Evolutionary conservation across 352 stramenopile species (phyloP).

Genomic region (Globisporangium heterothallicum): DNA sequence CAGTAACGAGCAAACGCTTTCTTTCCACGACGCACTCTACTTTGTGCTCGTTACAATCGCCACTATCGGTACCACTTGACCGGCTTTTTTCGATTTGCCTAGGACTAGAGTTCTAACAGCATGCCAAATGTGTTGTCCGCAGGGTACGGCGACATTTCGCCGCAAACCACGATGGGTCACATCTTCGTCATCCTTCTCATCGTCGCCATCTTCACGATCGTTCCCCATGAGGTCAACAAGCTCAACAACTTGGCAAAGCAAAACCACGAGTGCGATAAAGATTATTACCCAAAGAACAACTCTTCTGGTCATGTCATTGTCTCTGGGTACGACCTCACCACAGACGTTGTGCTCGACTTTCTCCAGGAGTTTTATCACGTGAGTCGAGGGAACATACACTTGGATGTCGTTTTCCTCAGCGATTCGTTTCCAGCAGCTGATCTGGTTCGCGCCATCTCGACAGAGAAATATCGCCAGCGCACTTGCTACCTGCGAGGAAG

Average conservation of each 20-base stretch:
- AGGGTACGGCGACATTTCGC: conserved; percentile 69
- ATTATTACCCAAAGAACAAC: conserved; percentile 28
- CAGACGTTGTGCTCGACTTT: conserved; percentile 46
- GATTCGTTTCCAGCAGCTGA: conserved; percentile 30
- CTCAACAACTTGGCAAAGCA: conserved; percentile 57
- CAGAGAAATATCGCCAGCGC: conserved; percentile 38
- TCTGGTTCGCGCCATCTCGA: conserved; percentile 33
- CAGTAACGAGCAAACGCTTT: conserved; percentile 27
- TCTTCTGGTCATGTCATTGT: conserved; percentile 61
- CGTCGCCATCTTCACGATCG: conserved; percentile 58
- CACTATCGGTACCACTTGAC: conserved; percentile 46
- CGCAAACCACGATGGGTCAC: conserved; percentile 43
- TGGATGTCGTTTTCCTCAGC: conserved; percentile 65
- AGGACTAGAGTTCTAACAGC: no score
- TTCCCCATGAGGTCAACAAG: conserved; percentile 53
- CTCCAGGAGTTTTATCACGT: conserved; percentile 70
- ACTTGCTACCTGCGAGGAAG: conserved; percentile 50
- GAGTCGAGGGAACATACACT: conserved; percentile 46
- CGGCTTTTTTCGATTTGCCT: not conserved
- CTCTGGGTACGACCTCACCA: conserved; percentile 36
- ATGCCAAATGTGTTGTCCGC: not conserved
- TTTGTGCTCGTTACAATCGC: conserved; percentile 71
- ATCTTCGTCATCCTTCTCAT: conserved; percentile 70
- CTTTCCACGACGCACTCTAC: conserved; percentile 66
- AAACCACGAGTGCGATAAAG: conserved; percentile 54